Percentiles rank a stretch among this genome's conserved stretches.
These are phyloP conservation scores for Claviceps fusiformis DNA, from an alignment of 2,329 filamentous ascomycete species.

Conservation along the genomic window DNA sequence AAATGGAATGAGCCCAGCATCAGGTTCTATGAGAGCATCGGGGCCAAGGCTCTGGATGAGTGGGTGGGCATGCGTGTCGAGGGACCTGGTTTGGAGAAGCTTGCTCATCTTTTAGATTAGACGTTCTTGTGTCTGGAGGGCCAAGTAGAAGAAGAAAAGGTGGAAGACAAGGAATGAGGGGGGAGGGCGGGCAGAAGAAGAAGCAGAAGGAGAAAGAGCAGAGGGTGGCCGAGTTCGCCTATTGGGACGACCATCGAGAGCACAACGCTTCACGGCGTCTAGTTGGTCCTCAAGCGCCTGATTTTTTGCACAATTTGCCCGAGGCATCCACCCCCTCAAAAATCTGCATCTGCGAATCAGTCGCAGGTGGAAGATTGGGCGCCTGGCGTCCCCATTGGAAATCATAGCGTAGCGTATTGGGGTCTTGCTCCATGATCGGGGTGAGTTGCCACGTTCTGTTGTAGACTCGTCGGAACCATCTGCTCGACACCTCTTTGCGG, in stretches of 20 bases:
- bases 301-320: slow-evolving; percentile 10
- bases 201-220: too few relatives aligned
- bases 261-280: not conserved
- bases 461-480: slow-evolving; percentile 36
- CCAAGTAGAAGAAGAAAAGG: too few relatives aligned
- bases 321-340: slow-evolving; percentile 31
- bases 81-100: slow-evolving; percentile 45
- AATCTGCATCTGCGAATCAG: slow-evolving; percentile 25
- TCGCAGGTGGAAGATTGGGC: slow-evolving; percentile 16
- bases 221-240: too few relatives aligned
- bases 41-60: slow-evolving; percentile 52
- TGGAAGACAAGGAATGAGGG: too few relatives aligned
- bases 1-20: slow-evolving; percentile 91
- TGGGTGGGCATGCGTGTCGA: slow-evolving; percentile 70
- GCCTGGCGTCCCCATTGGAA: slow-evolving; percentile 33
- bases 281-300: not conserved
- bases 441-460: slow-evolving; percentile 29
- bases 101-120: slow-evolving; percentile 34
- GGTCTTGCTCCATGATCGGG: slow-evolving; percentile 25
- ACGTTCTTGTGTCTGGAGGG: too few relatives aligned
- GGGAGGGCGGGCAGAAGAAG: too few relatives aligned
- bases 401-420: slow-evolving; percentile 17
- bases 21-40: slow-evolving; percentile 65
- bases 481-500: slow-evolving; percentile 20
- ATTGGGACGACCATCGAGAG: too few relatives aligned